phyloP scores from a whole-genome alignment of 805 yeast species.

The Candida tibetensis region DNA sequence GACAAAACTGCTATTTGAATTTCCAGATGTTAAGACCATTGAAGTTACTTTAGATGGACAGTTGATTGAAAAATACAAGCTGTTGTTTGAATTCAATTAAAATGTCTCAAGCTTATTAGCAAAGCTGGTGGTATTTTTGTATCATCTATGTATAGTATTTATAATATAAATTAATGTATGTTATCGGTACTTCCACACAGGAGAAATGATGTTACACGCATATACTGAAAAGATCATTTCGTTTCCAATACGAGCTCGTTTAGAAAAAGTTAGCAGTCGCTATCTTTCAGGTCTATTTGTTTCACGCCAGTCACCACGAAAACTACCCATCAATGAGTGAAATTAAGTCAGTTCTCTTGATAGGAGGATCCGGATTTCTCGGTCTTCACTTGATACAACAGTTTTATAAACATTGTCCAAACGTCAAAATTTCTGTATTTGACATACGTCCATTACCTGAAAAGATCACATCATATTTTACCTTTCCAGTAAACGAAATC shows the following conservation, averaged over 20 bases:
- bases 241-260: too few species aligned
- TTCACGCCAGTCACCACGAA: too few species aligned
- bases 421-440: slow-evolving; percentile 78
- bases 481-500: slow-evolving; percentile 62
- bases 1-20: slow-evolving; percentile 10
- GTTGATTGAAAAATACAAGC: slow-evolving; percentile 26
- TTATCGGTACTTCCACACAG: too few species aligned
- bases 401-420: slow-evolving; percentile 61
- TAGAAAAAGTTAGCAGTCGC: too few species aligned
- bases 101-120: too few species aligned
- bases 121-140: too few species aligned
- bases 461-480: slow-evolving; percentile 63
- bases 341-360: slow-evolving; percentile 62
- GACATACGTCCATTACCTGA: slow-evolving; percentile 89
- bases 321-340: slow-evolving; percentile 13
- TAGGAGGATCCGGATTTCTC: slow-evolving; percentile 96
- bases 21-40: slow-evolving; percentile 23
- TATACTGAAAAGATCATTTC: too few species aligned
- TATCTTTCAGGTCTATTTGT: too few species aligned
- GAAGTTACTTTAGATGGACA: slow-evolving; percentile 20
- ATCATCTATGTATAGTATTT: too few species aligned
- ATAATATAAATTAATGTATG: too few species aligned
- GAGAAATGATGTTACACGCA: too few species aligned
- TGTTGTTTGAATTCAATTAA: slow-evolving; percentile 28
- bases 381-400: slow-evolving; percentile 90